Conservation (phyloP, 176 grass and related monocot genomes). For the Microstegium vimineum region DNA sequence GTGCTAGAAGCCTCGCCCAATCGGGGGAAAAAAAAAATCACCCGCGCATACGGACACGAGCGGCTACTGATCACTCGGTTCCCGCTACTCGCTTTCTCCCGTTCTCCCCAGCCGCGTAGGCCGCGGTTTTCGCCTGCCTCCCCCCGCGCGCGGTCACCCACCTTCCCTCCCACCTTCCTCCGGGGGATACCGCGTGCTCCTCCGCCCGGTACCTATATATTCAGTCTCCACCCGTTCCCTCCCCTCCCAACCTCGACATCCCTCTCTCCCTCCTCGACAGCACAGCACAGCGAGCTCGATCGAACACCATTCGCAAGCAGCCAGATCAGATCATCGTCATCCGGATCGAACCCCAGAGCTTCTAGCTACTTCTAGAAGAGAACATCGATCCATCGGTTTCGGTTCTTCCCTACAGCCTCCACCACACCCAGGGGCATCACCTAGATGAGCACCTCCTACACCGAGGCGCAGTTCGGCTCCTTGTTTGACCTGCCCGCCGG, state of each 20-base stretch:
- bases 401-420: neutral
- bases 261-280: neutral
- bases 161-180: conserved; percentile 12
- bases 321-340: neutral
- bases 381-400: neutral
- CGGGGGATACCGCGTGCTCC: conserved; percentile 17
- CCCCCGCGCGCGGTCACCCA: conserved; percentile 11
- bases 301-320: neutral
- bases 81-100: conserved; percentile 35
- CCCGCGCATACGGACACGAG: too few relatives aligned
- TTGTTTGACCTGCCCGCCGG: conserved; percentile 31
- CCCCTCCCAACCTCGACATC: neutral
- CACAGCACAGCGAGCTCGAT: neutral
- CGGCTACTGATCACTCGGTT: neutral
- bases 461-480: conserved; percentile 25
- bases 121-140: conserved; percentile 46
- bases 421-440: neutral
- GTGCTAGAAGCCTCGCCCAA: neutral
- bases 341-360: neutral
- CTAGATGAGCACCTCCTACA: conserved; percentile 29
- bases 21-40: too few relatives aligned
- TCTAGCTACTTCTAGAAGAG: neutral
- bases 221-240: neutral
- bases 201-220: conserved; percentile 15
- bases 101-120: conserved; percentile 65